These are phyloP conservation scores for Dictyostelium capitatum DNA, from an alignment of 78 protist species.

Conservation along the genomic window DNA sequence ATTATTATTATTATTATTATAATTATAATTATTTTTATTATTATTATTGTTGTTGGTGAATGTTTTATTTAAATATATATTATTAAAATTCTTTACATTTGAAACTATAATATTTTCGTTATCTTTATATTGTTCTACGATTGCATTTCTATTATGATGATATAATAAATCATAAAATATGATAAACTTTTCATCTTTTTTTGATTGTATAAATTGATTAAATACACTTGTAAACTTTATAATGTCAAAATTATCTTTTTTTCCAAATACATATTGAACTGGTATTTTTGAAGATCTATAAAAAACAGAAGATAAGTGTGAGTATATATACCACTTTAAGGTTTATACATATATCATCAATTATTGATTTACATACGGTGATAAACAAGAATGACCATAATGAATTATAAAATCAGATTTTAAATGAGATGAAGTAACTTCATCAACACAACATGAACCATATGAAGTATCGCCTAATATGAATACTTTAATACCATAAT, in stretches of 20 bases:
- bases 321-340: no score
- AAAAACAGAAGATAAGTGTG: no score
- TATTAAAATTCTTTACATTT: not conserved
- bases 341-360: not conserved
- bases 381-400: slow-evolving; percentile 80
- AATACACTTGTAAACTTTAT: not conserved
- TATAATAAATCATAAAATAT: slow-evolving; percentile 54
- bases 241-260: not conserved
- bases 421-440: slow-evolving; percentile 60
- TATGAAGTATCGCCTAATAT: slow-evolving; percentile 75
- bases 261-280: slow-evolving; percentile 80
- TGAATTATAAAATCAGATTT: slow-evolving; percentile 71
- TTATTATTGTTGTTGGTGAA: slow-evolving; percentile 5
- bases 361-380: slow-evolving; percentile 52
- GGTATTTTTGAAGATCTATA: slow-evolving; percentile 64
- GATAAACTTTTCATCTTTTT: slow-evolving; percentile 9
- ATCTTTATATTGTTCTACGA: not conserved
- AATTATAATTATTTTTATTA: not conserved
- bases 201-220: not conserved
- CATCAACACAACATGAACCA: slow-evolving; percentile 83
- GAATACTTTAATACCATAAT: slow-evolving; percentile 38
- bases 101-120: not conserved
- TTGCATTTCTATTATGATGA: not conserved
- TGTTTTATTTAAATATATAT: slow-evolving; percentile 2
- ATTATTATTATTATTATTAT: not conserved